These are phyloP conservation scores for Sphaerobolus stellatus DNA, from an alignment of 1,284 basidiomycete genomes.

Conservation along the genomic window DNA sequence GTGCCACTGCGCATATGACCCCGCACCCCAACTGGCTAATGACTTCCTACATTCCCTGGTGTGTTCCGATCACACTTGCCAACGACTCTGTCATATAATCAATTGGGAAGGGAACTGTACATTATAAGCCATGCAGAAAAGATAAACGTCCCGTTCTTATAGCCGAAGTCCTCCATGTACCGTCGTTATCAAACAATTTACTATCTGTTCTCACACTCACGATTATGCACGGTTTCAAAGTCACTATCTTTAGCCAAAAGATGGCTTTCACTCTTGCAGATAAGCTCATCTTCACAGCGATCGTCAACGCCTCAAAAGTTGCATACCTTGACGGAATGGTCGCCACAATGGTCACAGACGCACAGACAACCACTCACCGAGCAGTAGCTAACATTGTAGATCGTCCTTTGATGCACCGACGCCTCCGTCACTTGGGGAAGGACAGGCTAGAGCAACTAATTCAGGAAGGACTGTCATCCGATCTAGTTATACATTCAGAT, in stretches of 20 bases:
- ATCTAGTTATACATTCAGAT: conserved; percentile 13
- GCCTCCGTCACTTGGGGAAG: conserved; percentile 24
- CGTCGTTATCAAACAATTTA: conserved; percentile 30
- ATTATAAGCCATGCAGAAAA: conserved; percentile 29
- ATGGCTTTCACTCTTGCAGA: conserved; percentile 15
- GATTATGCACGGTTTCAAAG: conserved; percentile 12
- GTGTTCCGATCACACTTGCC: conserved; percentile 28
- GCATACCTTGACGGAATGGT: conserved; percentile 19
- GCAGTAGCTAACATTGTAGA: conserved; percentile 17
- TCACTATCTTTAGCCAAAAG: conserved; percentile 13
- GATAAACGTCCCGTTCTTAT: conserved; percentile 33
- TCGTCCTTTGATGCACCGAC: conserved; percentile 26
- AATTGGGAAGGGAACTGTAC: conserved; percentile 30
- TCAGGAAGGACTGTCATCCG: conserved; percentile 11
- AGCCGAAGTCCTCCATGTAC: conserved; percentile 34
- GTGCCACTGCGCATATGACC: conserved; percentile 39
- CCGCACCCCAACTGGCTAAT: conserved; percentile 34
- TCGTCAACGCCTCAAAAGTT: conserved; percentile 17
- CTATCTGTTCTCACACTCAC: conserved; percentile 29
- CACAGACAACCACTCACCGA: background rate
- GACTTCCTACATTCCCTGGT: conserved; percentile 24
- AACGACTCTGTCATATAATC: conserved; percentile 30
- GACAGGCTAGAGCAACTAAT: conserved; percentile 8
- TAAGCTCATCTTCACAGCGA: conserved; percentile 10
- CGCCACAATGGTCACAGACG: conserved; percentile 2